Percentiles rank a stretch among this genome's conserved stretches.
Evolutionary conservation across 805 yeast genomes (phyloP).

Genomic region (Wickerhamomyces silvicola): DNA sequence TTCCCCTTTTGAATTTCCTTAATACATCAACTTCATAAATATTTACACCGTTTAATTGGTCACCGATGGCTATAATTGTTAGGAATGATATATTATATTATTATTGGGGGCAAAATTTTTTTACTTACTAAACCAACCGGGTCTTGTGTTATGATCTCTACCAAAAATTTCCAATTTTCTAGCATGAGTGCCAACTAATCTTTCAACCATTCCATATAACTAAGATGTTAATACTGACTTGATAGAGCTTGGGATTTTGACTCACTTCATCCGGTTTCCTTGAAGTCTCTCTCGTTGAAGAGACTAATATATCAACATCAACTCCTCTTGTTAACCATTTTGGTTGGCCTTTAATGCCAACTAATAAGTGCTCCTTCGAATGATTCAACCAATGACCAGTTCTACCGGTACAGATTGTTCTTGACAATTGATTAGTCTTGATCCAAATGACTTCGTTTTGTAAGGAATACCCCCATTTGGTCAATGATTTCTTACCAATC

Average conservation of each 20-base stretch:
- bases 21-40: slow-evolving; percentile 54
- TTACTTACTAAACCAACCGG: slow-evolving; percentile 74
- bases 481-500: slow-evolving; percentile 70
- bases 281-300: slow-evolving; percentile 81
- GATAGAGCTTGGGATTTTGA: background rate
- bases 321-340: slow-evolving; percentile 58
- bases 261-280: slow-evolving; percentile 79
- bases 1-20: slow-evolving; percentile 25
- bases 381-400: slow-evolving; percentile 98
- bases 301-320: slow-evolving; percentile 74
- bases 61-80: slow-evolving; percentile 50
- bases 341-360: slow-evolving; percentile 81
- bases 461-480: slow-evolving; percentile 76
- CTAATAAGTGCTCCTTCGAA: slow-evolving; percentile 83
- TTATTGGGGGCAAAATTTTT: background rate
- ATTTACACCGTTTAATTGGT: slow-evolving; percentile 58
- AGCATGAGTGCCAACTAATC: slow-evolving; percentile 71
- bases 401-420: slow-evolving; percentile 91
- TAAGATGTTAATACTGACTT: slow-evolving; percentile 19
- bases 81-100: background rate
- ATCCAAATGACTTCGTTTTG: slow-evolving; percentile 86
- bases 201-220: slow-evolving; percentile 75
- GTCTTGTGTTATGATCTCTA: slow-evolving; percentile 74
- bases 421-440: slow-evolving; percentile 77
- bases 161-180: slow-evolving; percentile 88